These are phyloP conservation scores for Posidonia oceanica DNA, from an alignment of 116 monocot genomes.

Conservation along the genomic window DNA sequence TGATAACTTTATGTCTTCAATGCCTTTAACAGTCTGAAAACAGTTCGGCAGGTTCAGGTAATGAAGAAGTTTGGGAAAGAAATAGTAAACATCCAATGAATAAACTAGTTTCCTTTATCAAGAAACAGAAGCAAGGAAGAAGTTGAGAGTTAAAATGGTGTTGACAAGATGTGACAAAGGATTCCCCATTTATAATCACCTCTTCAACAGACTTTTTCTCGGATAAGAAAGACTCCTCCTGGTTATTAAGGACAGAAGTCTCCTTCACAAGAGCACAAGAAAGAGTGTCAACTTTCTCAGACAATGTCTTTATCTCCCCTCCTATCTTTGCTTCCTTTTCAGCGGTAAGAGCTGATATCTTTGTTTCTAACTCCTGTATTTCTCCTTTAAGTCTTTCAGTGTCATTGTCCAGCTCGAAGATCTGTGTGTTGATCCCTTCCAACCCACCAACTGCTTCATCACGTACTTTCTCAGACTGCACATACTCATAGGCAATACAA, in stretches of 20 bases:
- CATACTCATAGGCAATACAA: conserved; percentile 83
- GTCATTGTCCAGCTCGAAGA: conserved; percentile 44
- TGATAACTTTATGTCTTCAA: conserved; percentile 68
- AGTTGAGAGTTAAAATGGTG: no score
- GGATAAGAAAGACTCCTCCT: conserved; percentile 45
- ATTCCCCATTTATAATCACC: conserved; percentile 22
- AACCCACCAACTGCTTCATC: conserved; percentile 45
- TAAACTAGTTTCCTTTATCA: neutral
- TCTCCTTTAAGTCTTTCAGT: conserved; percentile 27
- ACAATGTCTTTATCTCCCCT: conserved; percentile 56
- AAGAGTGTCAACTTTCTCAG: conserved; percentile 59
- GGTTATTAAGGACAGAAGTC: conserved; percentile 63
- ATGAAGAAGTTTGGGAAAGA: no score
- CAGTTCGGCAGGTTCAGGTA: no score
- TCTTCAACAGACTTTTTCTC: conserved; percentile 57
- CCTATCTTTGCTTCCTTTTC: conserved; percentile 74
- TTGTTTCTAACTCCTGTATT: conserved; percentile 59
- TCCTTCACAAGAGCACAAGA: conserved; percentile 77
- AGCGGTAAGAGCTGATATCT: conserved; percentile 43
- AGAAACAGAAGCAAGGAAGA: neutral
- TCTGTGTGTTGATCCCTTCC: conserved; percentile 37
- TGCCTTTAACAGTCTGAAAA: conserved; percentile 24
- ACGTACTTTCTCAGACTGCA: conserved; percentile 64
- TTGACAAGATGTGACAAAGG: neutral
- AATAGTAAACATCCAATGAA: neutral